Percentiles rank a stretch among this genome's conserved stretches.
phyloP scores from a whole-genome alignment of 768 basidiomycete genomes.

The Gloeopeniophorella convolvens region DNA sequence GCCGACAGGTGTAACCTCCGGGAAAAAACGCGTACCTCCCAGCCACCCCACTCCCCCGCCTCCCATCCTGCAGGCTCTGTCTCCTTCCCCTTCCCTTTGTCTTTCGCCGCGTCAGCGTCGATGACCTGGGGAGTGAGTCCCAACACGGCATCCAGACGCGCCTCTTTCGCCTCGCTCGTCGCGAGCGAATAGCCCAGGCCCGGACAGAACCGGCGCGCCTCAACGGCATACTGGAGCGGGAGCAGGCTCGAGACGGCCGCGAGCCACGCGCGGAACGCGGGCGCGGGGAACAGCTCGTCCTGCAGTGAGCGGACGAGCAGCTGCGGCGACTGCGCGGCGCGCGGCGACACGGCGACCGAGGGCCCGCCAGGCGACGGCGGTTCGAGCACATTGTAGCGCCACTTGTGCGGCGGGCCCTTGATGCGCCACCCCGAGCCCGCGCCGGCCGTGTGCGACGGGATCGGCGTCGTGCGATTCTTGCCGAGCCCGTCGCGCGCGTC shows the following conservation, averaged over 20 bases:
- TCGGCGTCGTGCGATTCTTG: conserved; percentile 38
- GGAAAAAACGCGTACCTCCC: conserved; percentile 60
- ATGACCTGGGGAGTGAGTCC: conserved; percentile 68
- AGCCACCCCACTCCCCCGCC: conserved; percentile 80
- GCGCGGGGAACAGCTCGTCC: conserved; percentile 68
- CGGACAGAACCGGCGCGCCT: conserved; percentile 84
- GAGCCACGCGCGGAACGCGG: conserved; percentile 91
- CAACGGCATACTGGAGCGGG: conserved; percentile 63
- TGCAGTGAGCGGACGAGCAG: conserved; percentile 62
- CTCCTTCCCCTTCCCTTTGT: conserved; percentile 29
- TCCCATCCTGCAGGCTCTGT: conserved; percentile 48
- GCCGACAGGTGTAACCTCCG: conserved; percentile 7
- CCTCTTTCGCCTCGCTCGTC: conserved; percentile 75
- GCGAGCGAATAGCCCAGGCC: conserved; percentile 95
- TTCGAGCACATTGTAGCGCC: conserved; percentile 77
- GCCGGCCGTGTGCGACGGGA: conserved; percentile 70
- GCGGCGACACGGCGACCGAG: conserved; percentile 44
- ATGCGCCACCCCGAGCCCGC: conserved; percentile 53
- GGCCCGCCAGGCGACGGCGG: conserved; percentile 27
- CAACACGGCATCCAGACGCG: conserved; percentile 78
- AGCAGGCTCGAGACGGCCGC: conserved; percentile 63
- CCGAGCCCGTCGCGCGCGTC: conserved; percentile 61
- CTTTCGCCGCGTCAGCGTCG: conserved; percentile 10
- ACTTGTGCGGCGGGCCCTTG: conserved; percentile 89
- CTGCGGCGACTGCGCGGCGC: conserved; percentile 47